Evolutionary conservation across 345 rosid species (phyloP), one percentile per base, ranked within the genome.

Genomic region (Tarenaya hassleriana): DNA sequence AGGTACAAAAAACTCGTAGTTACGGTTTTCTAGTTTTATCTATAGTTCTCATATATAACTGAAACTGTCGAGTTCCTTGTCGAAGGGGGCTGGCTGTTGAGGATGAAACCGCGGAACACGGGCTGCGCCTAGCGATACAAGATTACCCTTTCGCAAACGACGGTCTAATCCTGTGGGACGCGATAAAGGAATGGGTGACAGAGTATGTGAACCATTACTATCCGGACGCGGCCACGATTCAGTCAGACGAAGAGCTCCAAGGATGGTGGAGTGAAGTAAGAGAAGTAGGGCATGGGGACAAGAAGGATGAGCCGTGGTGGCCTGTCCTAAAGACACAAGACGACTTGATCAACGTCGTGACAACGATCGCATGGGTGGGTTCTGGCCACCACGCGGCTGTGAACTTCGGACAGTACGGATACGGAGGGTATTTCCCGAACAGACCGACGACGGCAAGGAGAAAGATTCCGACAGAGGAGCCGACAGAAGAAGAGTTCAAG

Each of bases 221-320:
- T 57, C 35, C 48, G 15, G 55, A 50, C 16, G 58, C 33, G 27
- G 59, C 45, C 18, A 17, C 8, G 41, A 33, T 68, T 49, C n/a
- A 11, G 8, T 9, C 8, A 17, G 72, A 68, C 17, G 21, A 50
- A 7, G 72, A 68, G 38, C 67, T 68, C 38, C 72, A 68, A 56
- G 63, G 17, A 38, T 68, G 67, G 67, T 68, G 72, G 72, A 44
- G 49, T 44, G 67, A 61, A 44, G 72, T 68, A 40, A 24, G 49
- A 46, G 50, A 51, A 48, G 11, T 34, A 43, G 72, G 72, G 5
- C 67, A 68, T 7, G 72, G 55, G 37, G 72, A 68, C 40, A 68
- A 68, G 44, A 68, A 61, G 40, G 63, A 68, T 20, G 72, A 68
- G 32, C 72, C 68, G n/a, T 68, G 68, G 72, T 68, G 68, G 67